Base-by-base conservation (phyloP, 345 rosid species). In the Xanthoceras sorbifolium region DNA sequence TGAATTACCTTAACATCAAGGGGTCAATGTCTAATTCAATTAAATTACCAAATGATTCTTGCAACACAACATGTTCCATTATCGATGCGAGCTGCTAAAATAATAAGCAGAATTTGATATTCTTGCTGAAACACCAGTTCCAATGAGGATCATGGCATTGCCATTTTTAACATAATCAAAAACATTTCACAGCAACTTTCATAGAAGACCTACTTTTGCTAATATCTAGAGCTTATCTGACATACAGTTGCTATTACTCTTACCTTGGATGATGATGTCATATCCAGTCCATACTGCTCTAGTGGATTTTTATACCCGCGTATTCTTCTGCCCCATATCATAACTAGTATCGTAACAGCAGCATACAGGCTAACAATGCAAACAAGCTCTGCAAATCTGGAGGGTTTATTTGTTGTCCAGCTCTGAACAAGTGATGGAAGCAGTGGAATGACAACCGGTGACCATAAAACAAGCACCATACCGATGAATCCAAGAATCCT, bases 381-480 rank as follows among this genome's bases (percentile, higher is more conserved):
- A 78, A 87, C 92, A 84, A 92, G 81, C 77, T 90, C 91, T 61
- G 97, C 92, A 83, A 92, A 46, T 82, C 79, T 84, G 28, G 94
- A 87, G 72, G 97, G 89, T 55, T 71, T 87, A 57, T 79, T 82
- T 72, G 89, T 84, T 52, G 92, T 87, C 98, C 97, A 91, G 85
- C 94, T 86, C 83, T 78, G 93, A 77, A 95, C 87, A 29, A 95
- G 89, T 25, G 92, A 84, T 81, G 99, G 99, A 82, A 95, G 87
- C 82, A 93, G 81, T 4, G 99, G 98, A 80, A 95, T 84, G 68
- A 87, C 76, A 64, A 92, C 82, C 0, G 97, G 99, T 17, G 98
- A 93, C 99, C 99, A 95, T 25, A 95, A 74, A 80, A 95, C 92
- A 64, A 92, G 89, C 80, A 85, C 89, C 99, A 95, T 88, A 67